phyloP scores from a whole-genome alignment of 2,329 filamentous ascomycete genomes.

The Daldinia sp. region DNA sequence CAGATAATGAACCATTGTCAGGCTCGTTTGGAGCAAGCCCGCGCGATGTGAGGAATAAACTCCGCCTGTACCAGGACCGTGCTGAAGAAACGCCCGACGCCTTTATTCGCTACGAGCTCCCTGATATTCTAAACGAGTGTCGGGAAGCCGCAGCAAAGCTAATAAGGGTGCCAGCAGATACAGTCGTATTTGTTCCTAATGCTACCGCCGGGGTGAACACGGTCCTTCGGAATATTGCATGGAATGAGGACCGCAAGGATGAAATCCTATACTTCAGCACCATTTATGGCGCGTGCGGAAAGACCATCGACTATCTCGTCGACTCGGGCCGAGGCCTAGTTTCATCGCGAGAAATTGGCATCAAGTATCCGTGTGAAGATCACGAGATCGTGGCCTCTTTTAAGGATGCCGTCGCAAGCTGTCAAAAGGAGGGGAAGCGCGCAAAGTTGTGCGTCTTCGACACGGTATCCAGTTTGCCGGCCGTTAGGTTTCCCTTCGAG shows the following conservation, averaged over 20 bases:
- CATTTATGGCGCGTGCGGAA: slow-evolving; percentile 80
- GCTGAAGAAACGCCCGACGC: slow-evolving; percentile 75
- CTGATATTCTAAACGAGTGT: slow-evolving; percentile 67
- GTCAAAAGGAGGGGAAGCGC: slow-evolving; percentile 64
- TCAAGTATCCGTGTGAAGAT: slow-evolving; percentile 76
- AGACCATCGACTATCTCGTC: slow-evolving; percentile 73
- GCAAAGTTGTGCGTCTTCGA: slow-evolving; percentile 80
- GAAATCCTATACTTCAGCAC: slow-evolving; percentile 81
- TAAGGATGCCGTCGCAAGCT: slow-evolving; percentile 61
- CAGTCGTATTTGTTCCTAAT: slow-evolving; percentile 81
- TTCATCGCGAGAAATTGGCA: slow-evolving; percentile 61
- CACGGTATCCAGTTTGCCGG: slow-evolving; percentile 79
- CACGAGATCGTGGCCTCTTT: slow-evolving; percentile 71
- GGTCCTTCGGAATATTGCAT: slow-evolving; percentile 78
- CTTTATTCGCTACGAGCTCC: slow-evolving; percentile 77
- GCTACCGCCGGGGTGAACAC: slow-evolving; percentile 82
- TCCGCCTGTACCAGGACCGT: slow-evolving; percentile 71
- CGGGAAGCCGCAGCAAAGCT: slow-evolving; percentile 71
- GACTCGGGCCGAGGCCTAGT: slow-evolving; percentile 66
- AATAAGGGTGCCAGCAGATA: slow-evolving; percentile 70
- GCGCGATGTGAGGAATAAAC: slow-evolving; percentile 62
- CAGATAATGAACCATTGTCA: slow-evolving; percentile 41
- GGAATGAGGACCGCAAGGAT: slow-evolving; percentile 74
- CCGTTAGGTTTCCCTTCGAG: slow-evolving; percentile 82
- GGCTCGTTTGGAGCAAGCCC: slow-evolving; percentile 86